Evolutionary conservation across 495 filamentous ascomycete genomes (phyloP), one percentile per base, ranked within the genome.

Genomic region (Hypomontagnella submonticulosa): DNA sequence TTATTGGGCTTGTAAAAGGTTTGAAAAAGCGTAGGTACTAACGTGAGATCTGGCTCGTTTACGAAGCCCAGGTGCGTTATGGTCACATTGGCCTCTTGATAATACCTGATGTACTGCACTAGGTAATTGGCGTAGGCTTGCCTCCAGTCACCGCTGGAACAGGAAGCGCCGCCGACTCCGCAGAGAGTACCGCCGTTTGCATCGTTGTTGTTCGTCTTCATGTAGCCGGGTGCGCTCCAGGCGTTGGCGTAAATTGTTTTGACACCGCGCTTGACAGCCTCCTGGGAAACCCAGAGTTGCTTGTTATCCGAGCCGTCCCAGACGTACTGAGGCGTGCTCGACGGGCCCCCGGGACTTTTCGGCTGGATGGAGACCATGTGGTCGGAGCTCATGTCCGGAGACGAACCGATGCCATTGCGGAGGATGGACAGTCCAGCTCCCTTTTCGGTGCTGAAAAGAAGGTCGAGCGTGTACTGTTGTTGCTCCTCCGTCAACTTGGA

Each of bases 51-150:
- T 0, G 74, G 74, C 53, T 85, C 84, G 57, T 87, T 86, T 42
- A 85, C 65, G 53, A 83, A 85, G 10, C 82, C 84, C 1, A 86
- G 51, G 48, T 82, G 76, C 7, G 79, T 79, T 47, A 86, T 75
- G 0, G 71, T 75, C 12, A 86, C 75, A 43, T 83, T 83, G 20
- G 73, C 67, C 18, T 76, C 67, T 10, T 71, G 43, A 61, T 87
- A 86, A 60, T 77, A 79, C 57, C 81, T 71, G 43, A 83, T 63
- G 63, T 85, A 85, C 53, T 79, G 71, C 3, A 83, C 80, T 0
- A 87, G 71, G 48, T 85, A 84, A 68, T 87, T 73, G 0, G 84
- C 85, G 61, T 81, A 86, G 0, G 85, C 80, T 64, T 85, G 81
- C 41, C 75, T 76, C 84, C 84, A 85, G 65, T 85, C 81, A 0